A percentile compares a stretch with the other conserved stretches of the same genome.
Conservation (phyloP, 163 green algal species). For the Smithsoniella earleae region DNA sequence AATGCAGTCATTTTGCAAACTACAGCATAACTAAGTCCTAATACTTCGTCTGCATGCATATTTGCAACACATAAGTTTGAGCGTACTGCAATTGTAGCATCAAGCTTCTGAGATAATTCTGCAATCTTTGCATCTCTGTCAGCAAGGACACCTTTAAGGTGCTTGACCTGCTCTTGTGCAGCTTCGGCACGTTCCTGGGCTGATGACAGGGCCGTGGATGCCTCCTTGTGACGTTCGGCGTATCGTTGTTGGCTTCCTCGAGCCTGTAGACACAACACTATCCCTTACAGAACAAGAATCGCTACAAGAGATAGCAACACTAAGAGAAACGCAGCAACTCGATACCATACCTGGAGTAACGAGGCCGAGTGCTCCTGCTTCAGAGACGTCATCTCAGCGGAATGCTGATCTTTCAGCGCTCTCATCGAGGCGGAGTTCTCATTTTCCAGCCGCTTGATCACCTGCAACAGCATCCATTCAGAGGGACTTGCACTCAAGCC, state of each 20-base stretch:
- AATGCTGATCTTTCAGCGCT: conserved; percentile 31
- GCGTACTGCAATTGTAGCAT: too few relatives aligned
- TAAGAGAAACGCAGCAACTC: too few relatives aligned
- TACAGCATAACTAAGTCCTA: too few relatives aligned
- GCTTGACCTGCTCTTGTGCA: conserved; percentile 29
- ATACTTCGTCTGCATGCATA: too few relatives aligned
- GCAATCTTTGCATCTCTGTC: too few relatives aligned
- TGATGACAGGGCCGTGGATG: neutral
- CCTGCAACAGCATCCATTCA: conserved; percentile 17
- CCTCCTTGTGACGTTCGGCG: conserved; percentile 21
- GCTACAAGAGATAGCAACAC: conserved; percentile 22
- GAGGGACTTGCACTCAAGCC: neutral
- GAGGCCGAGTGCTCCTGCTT: conserved; percentile 13
- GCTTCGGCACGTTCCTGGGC: conserved; percentile 30
- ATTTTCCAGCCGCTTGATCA: conserved; percentile 40
- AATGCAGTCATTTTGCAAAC: too few relatives aligned
- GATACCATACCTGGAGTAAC: too few relatives aligned
- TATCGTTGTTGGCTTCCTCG: conserved; percentile 21
- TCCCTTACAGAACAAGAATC: conserved; percentile 22
- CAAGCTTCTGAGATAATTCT: too few relatives aligned
- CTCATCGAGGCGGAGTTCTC: conserved; percentile 32
- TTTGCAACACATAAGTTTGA: too few relatives aligned
- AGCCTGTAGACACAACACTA: conserved; percentile 28
- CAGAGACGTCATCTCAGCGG: neutral
- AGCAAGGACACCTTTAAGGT: conserved; percentile 36